Evolutionary conservation across 2,329 filamentous ascomycete species (phyloP), one percentile per base, ranked within the genome.

Genomic region (Trichothecium roseum): DNA sequence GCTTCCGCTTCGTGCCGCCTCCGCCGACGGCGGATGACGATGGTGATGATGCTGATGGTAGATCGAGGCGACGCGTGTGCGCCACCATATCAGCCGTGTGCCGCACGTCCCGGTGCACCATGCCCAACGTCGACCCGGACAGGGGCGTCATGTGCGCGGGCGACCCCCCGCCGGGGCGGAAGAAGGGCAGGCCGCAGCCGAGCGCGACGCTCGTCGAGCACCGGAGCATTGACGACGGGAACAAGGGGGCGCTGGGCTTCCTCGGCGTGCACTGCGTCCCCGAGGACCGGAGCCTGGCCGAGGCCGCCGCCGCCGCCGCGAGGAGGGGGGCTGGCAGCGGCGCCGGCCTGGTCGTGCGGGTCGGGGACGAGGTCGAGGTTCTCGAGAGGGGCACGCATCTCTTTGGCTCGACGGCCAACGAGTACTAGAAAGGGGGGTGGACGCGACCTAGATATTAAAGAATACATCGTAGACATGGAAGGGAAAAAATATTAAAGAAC

Each of bases 221-320:
- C 13, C 42, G 51, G 1, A 53, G 42, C 1, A 42, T 49, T 0
- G 51, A 53, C 20, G 31, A 40, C 9, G 50, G 50, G 2, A 53
- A 53, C 8, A 44, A 42, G 0, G 43, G 32, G 10, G 50, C 50
- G 13, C 35, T 53, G 14, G 51, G 51, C 0, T 53, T 53, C 15
- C 18, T 53, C 12, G 51, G 51, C 3, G 51, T 53, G 47, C 51
- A 52, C 27, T 49, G 48, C n/a, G 51, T 53, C 2, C 51, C 51
- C 0, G 51, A 52, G 8, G 45, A 50, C 5, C 30, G 36, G 4
- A 37, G 41, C 5, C 9, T 51, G 8, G 27, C 32, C 0, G 38
- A 45, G 8, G 45, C 41, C 18, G 12, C n/a, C n/a, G n/a, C n/a
- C n/a, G n/a, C n/a, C n/a, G n/a, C n/a, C n/a, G n/a, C n/a, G n/a